These are phyloP conservation scores for Coemansia interrupta DNA, from an alignment of 192 early-diverging fungal genomes.

Conservation along the genomic window DNA sequence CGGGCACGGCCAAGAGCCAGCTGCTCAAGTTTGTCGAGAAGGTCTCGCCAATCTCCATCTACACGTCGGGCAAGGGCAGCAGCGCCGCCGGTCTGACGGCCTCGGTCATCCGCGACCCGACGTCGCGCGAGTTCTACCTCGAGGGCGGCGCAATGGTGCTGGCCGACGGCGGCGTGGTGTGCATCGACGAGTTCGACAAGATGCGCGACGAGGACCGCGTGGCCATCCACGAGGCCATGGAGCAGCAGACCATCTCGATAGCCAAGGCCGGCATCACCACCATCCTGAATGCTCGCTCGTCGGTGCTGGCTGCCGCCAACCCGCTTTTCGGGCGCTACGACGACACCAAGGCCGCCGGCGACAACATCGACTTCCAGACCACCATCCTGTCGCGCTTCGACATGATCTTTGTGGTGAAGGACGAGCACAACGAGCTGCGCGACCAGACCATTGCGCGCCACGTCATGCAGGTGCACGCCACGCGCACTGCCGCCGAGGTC, in stretches of 20 bases:
- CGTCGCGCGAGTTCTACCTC: conserved; percentile 90
- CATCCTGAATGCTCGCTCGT: conserved; percentile 93
- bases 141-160: conserved; percentile 99
- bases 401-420: conserved; percentile 98
- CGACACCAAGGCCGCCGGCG: conserved; percentile 95
- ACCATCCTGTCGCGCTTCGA: conserved; percentile 99
- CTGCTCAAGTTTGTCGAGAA: conserved; percentile 98
- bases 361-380: conserved; percentile 99
- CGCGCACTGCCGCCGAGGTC: conserved; percentile 59
- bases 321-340: conserved; percentile 98
- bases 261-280: conserved; percentile 99
- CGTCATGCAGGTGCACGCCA: conserved; percentile 92
- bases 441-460: conserved; percentile 93
- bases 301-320: conserved; percentile 96
- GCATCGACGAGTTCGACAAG: conserved; percentile 99
- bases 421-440: conserved; percentile 90
- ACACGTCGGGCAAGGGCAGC: conserved; percentile 98
- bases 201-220: conserved; percentile 99
- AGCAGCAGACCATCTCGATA: conserved; percentile 99
- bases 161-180: conserved; percentile 97
- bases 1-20: conserved; percentile 97
- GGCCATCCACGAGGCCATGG: conserved; percentile 99
- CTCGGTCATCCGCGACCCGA: conserved; percentile 89
- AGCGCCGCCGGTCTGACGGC: conserved; percentile 98
- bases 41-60: conserved; percentile 96